Conservation (phyloP, 2,329 filamentous ascomycete species). For the Alternaria consortialis region DNA sequence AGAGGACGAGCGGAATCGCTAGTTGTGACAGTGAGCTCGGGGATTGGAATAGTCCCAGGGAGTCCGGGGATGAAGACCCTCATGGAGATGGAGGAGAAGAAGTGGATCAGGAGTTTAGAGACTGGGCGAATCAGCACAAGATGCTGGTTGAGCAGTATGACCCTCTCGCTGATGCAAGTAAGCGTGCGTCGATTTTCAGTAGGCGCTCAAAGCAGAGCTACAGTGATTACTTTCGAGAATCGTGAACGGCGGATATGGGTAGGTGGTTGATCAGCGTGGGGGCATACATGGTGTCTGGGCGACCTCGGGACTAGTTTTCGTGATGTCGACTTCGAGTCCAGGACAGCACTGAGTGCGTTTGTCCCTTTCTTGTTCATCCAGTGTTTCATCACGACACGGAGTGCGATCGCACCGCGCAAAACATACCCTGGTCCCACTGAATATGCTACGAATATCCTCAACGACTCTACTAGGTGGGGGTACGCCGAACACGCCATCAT, state of each 20-base stretch:
- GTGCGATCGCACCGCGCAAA: neutral
- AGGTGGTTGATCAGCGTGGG: neutral
- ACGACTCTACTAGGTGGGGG: neutral
- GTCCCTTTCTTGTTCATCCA: neutral
- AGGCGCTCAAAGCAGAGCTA: neutral
- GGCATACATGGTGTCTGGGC: neutral
- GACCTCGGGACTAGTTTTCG: neutral
- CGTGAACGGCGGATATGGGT: neutral
- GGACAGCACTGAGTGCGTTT: neutral
- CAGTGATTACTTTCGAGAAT: neutral
- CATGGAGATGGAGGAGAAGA: neutral
- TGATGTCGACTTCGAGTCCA: neutral
- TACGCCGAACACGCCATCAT: neutral
- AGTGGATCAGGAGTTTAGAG: neutral
- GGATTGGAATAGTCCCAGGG: neutral
- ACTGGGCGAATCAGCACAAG: conserved; percentile 2
- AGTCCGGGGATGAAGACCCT: neutral
- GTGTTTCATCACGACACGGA: neutral
- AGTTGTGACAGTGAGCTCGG: neutral
- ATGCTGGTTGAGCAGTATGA: conserved; percentile 9
- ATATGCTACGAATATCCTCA: neutral
- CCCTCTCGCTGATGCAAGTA: neutral
- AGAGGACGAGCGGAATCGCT: neutral
- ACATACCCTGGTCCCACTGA: neutral
- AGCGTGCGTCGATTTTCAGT: neutral